A percentile compares a stretch with the other conserved stretches of the same genome.
phyloP scores from a whole-genome alignment of 345 rosid species.

The Salix arbutifolia region DNA sequence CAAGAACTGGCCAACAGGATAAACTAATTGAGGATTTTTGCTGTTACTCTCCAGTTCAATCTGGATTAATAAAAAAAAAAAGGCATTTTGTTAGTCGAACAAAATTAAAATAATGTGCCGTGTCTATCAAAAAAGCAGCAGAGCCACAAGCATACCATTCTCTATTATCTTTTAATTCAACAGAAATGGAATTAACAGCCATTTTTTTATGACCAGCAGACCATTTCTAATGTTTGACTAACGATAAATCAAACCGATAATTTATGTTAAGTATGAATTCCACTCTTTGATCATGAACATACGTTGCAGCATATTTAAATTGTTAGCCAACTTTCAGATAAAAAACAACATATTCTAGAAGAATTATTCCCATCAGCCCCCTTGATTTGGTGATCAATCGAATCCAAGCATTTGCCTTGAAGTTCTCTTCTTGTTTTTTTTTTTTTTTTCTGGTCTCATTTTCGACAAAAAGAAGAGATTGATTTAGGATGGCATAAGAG shows the following conservation, averaged over 20 bases:
- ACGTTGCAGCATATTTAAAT: not conserved
- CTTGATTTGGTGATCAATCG: too few relatives aligned
- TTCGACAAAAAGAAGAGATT: too few relatives aligned
- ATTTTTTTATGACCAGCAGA: not conserved
- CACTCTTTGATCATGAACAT: not conserved
- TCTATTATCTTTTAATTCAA: not conserved
- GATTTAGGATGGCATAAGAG: too few relatives aligned
- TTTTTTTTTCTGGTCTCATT: too few relatives aligned
- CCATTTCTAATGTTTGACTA: not conserved
- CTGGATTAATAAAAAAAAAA: not conserved
- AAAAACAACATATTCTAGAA: not conserved
- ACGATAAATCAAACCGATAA: not conserved
- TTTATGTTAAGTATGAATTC: not conserved
- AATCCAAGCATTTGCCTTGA: too few relatives aligned
- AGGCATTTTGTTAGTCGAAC: not conserved
- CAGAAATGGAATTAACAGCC: not conserved
- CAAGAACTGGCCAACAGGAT: not conserved
- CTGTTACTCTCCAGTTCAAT: not conserved
- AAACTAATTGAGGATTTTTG: not conserved
- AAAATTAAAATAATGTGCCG: not conserved
- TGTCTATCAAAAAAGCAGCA: conserved; percentile 1
- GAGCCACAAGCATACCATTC: not conserved
- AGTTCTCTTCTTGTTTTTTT: too few relatives aligned
- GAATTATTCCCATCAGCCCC: too few relatives aligned
- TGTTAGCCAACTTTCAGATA: not conserved